Conservation (phyloP, 1,284 basidiomycete species). For the Fomitopsis schrenkii region DNA sequence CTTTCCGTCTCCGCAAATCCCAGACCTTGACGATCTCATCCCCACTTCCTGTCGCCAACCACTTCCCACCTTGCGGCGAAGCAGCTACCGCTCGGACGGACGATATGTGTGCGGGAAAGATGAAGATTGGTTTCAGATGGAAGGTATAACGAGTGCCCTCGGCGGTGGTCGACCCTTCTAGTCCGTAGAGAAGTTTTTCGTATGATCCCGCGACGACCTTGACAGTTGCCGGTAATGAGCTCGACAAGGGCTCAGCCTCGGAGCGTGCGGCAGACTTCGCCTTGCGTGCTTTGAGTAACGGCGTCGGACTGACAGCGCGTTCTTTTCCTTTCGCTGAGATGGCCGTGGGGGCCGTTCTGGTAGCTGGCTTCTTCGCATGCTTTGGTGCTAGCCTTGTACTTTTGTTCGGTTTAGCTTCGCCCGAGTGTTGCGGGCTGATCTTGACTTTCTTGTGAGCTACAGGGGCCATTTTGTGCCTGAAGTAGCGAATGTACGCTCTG, state of each 20-base stretch:
- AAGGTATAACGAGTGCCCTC: constrained; percentile 35
- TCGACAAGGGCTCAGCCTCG: constrained; percentile 11
- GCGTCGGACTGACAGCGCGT: constrained; percentile 9
- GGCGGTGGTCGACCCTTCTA: constrained; percentile 62
- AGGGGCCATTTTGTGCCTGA: not conserved
- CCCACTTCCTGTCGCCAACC: constrained; percentile 91
- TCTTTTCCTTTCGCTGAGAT: constrained; percentile 16
- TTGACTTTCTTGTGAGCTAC: not conserved
- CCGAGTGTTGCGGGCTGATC: not conserved
- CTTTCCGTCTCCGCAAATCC: constrained; percentile 88
- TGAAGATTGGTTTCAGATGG: constrained; percentile 81
- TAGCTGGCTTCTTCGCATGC: not conserved
- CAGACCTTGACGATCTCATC: constrained; percentile 98
- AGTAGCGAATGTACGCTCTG: too few species aligned
- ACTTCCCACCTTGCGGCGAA: constrained; percentile 85
- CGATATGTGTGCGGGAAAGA: constrained; percentile 94
- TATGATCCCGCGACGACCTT: constrained; percentile 90
- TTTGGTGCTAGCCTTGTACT: not conserved
- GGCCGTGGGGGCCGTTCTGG: not conserved
- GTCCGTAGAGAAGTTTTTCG: constrained; percentile 92
- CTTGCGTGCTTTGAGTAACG: not conserved
- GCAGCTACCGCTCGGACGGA: constrained; percentile 89
- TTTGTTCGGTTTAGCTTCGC: too few species aligned
- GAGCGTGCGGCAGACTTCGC: constrained; percentile 1
- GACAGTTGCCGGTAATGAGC: constrained; percentile 53